Conservation (phyloP, 495 filamentous ascomycete species). For the Bacidia gigantensis region DNA sequence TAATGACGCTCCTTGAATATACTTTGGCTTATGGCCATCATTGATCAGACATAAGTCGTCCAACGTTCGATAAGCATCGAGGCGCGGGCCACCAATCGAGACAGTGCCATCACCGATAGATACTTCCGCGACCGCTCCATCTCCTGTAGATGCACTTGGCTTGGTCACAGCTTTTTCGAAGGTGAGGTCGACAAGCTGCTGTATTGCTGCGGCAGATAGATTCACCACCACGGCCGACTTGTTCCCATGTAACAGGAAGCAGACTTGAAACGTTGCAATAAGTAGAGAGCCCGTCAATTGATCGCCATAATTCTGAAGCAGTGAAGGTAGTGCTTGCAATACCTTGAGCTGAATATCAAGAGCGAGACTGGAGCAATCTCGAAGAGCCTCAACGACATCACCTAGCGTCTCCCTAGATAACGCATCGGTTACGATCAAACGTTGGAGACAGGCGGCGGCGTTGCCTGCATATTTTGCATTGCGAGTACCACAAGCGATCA, state of each 20-base stretch:
- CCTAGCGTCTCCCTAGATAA: constrained; percentile 59
- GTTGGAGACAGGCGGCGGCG: constrained; percentile 74
- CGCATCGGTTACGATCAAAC: constrained; percentile 66
- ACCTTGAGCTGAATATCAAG: constrained; percentile 95
- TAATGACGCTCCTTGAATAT: constrained; percentile 59
- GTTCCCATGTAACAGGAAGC: constrained; percentile 74
- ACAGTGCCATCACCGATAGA: constrained; percentile 47
- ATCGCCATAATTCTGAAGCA: constrained; percentile 80
- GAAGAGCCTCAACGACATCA: constrained; percentile 75
- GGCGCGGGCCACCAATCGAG: constrained; percentile 56
- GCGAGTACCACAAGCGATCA: constrained; percentile 77
- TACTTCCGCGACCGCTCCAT: constrained; percentile 44
- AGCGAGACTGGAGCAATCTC: constrained; percentile 63
- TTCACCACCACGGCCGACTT: constrained; percentile 88
- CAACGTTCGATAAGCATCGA: constrained; percentile 78
- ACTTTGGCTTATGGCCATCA: constrained; percentile 68
- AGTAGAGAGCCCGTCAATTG: constrained; percentile 71
- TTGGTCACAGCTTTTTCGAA: constrained; percentile 93
- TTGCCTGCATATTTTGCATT: constrained; percentile 82
- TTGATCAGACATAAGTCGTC: constrained; percentile 81
- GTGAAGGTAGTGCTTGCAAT: constrained; percentile 77
- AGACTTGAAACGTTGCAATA: constrained; percentile 71
- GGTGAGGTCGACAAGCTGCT: constrained; percentile 80
- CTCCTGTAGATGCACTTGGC: constrained; percentile 43
- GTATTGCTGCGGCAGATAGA: constrained; percentile 85